Conservation (phyloP, 768 basidiomycete species). For the Cyclocybe cylindracea region DNA sequence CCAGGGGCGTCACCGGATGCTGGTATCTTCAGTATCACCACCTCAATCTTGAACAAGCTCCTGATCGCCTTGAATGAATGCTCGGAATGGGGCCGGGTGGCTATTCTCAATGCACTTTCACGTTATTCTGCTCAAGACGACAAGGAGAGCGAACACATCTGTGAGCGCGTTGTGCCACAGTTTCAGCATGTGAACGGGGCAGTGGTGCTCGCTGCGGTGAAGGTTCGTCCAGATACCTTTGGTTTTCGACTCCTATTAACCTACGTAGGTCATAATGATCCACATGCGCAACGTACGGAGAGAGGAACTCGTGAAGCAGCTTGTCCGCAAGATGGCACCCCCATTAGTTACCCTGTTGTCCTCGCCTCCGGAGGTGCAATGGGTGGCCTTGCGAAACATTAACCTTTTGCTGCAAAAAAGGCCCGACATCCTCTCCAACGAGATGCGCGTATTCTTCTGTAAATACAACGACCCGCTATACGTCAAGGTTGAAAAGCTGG, state of each 20-base stretch:
- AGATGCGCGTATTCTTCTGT: slow-evolving; percentile 99
- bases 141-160: slow-evolving; percentile 97
- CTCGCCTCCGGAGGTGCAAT: slow-evolving; percentile 96
- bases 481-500: slow-evolving; percentile 97
- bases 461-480: slow-evolving; percentile 99
- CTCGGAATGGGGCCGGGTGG: slow-evolving; percentile 98
- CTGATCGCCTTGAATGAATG: slow-evolving; percentile 96
- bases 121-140: slow-evolving; percentile 84
- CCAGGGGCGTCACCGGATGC: slow-evolving; percentile 59
- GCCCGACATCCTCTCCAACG: slow-evolving; percentile 85
- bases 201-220: slow-evolving; percentile 95
- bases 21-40: slow-evolving; percentile 81
- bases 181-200: slow-evolving; percentile 97
- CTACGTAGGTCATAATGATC: slow-evolving; percentile 90
- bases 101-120: slow-evolving; percentile 83
- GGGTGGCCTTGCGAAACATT: slow-evolving; percentile 96
- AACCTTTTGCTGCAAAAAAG: slow-evolving; percentile 95
- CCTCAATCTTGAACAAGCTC: slow-evolving; percentile 81
- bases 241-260: neutral
- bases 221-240: slow-evolving; percentile 47
- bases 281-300: slow-evolving; percentile 83
- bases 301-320: slow-evolving; percentile 82
- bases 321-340: slow-evolving; percentile 96
- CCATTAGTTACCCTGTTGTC: slow-evolving; percentile 94
- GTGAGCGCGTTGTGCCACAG: slow-evolving; percentile 96